Conservation (phyloP, 805 yeast genomes). For the Candida odintsovae region DNA sequence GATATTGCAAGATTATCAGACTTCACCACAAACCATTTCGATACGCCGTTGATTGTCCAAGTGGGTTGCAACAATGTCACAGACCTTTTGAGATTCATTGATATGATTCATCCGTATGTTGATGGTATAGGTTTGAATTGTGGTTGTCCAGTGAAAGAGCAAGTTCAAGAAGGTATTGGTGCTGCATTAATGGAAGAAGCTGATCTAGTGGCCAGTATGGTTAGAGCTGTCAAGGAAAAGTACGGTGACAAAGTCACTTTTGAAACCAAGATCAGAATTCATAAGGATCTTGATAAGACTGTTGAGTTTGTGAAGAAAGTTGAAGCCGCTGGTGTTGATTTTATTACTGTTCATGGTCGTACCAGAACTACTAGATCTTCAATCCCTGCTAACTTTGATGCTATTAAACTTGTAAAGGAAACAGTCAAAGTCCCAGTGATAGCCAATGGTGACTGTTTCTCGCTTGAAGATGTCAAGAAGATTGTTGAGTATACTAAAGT, state of each 20-base stretch:
- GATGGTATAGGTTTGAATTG: slow-evolving; percentile 95
- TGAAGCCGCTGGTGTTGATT: slow-evolving; percentile 87
- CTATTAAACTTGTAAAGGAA: slow-evolving; percentile 60
- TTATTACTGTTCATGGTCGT: slow-evolving; percentile 92
- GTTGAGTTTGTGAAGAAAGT: slow-evolving; percentile 63
- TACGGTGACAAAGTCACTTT: slow-evolving; percentile 70
- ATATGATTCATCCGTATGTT: slow-evolving; percentile 83
- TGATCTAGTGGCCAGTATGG: slow-evolving; percentile 78
- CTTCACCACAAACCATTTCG: slow-evolving; percentile 71
- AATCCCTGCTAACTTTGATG: slow-evolving; percentile 76
- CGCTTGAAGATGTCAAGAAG: slow-evolving; percentile 52
- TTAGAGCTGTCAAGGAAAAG: slow-evolving; percentile 67
- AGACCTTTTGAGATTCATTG: slow-evolving; percentile 77
- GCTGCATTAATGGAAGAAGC: slow-evolving; percentile 89
- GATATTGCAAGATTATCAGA: slow-evolving; percentile 76
- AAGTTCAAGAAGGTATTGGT: slow-evolving; percentile 92
- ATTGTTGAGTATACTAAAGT: slow-evolving; percentile 67
- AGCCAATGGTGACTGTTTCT: slow-evolving; percentile 96
- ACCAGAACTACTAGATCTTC: slow-evolving; percentile 81
- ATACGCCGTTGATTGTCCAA: slow-evolving; percentile 76
- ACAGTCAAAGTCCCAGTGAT: slow-evolving; percentile 64
- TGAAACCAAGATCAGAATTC: slow-evolving; percentile 91
- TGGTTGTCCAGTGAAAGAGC: slow-evolving; percentile 96
- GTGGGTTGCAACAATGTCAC: slow-evolving; percentile 83
- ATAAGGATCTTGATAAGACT: slow-evolving; percentile 68